phyloP scores from a whole-genome alignment of 176 grass and related monocot species.

The Tillandsia leiboldiana region DNA sequence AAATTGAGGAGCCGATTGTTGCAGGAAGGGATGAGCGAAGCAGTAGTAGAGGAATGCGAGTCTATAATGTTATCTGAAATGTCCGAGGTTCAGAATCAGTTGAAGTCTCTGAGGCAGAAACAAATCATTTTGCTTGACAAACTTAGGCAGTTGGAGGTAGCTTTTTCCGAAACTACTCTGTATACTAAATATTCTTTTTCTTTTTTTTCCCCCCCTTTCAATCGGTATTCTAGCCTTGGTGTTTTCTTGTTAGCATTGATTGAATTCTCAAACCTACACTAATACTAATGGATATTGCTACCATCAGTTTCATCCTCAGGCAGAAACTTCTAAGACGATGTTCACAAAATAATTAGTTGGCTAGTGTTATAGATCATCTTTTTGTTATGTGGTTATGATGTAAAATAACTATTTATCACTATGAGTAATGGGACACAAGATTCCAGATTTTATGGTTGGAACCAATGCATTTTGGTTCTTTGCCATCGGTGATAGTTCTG shows the following conservation, averaged over 20 bases:
- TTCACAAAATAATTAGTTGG: not conserved
- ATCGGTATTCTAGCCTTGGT: not conserved
- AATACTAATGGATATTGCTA: no score
- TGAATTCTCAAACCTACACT: not conserved
- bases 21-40: conserved; percentile 63
- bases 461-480: no score
- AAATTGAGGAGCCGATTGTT: conserved; percentile 49
- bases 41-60: conserved; percentile 65
- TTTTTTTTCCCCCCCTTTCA: no score
- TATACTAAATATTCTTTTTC: no score
- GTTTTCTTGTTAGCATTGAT: not conserved
- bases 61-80: conserved; percentile 80
- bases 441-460: no score
- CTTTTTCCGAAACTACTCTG: not conserved
- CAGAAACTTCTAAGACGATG: no score
- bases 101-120: conserved; percentile 60
- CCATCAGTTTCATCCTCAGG: no score
- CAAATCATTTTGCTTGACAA: conserved; percentile 76
- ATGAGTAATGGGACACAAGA: no score
- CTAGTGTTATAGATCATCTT: no score
- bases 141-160: conserved; percentile 83
- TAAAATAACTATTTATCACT: no score
- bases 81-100: conserved; percentile 57
- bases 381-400: no score
- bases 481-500: no score